Base-by-base conservation (phyloP, 2,329 filamentous ascomycete species). In the Neofusicoccum umdonicola region DNA sequence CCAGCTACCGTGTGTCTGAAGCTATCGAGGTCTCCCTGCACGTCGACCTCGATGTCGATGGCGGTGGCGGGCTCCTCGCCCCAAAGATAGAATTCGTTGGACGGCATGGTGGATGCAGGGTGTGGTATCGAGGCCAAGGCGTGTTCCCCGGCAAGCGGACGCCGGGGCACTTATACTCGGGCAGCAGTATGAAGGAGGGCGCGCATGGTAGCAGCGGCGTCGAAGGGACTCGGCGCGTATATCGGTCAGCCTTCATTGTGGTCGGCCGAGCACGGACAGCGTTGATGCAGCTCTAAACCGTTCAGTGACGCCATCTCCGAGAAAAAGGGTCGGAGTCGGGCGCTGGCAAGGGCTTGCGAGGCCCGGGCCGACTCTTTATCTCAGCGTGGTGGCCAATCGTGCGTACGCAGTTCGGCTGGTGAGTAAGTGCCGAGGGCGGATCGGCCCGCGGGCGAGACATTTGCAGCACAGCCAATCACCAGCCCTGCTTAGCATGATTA, bases 1-100 rank as follows among this genome's bases (percentile, higher is more conserved):
- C 68, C 71, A 17, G 70, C 73, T 12, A 75, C 69, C 2, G 71
- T 41, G 41, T 68, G 66, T 50, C 70, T 69, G 51, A 75, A 47
- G 47, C 69, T 68, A 11, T 72, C 71, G 39, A 75, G 64, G 39
- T 68, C 68, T 2, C 63, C 67, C 48, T 66, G 67, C n/a, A 69
- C 57, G 34, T 71, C 68, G 37, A 73, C 63, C 11, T 72, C 68
- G 50, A 76, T 68, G 7, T 68, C 63, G 51, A 66, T 67, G 11
- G 70, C 64, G 35, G 68, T 67, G 5, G 67, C 61, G 22, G 68
- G 61, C 42, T 71, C 67, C 19, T 74, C 71, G 58, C 73, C 73
- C 8, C 70, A 62, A 15, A 76, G 68, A 56, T 70, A 73, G 67
- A 76, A 76, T 9, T 64, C 22, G 47, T 66, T 62, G 51, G 51